A percentile compares a stretch with the other conserved stretches of the same genome.
phyloP scores from a whole-genome alignment of 2,329 filamentous ascomycete species.

The Emergomyces africanus region DNA sequence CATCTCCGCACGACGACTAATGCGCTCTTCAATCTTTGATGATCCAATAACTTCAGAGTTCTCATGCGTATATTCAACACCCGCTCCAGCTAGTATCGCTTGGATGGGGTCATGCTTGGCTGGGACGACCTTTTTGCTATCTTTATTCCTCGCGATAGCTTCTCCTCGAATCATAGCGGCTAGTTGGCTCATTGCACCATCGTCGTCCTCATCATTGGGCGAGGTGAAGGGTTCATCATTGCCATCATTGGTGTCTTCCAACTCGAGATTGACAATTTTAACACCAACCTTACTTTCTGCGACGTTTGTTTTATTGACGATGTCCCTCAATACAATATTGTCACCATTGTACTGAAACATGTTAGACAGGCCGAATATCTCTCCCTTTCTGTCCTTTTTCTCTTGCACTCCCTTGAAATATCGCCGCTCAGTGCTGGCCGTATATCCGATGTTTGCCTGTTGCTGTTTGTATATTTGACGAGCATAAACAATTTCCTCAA shows the following conservation, averaged over 20 bases:
- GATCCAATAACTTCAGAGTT: constrained; percentile 91
- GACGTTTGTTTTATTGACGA: constrained; percentile 96
- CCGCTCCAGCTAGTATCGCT: constrained; percentile 75
- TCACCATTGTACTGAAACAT: constrained; percentile 72
- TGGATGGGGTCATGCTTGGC: constrained; percentile 59
- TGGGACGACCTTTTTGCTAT: constrained; percentile 21
- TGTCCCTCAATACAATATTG: constrained; percentile 74
- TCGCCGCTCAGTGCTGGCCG: constrained; percentile 75
- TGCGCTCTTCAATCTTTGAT: constrained; percentile 76
- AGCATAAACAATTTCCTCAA: constrained; percentile 95
- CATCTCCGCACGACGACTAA: constrained; percentile 61
- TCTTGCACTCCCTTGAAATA: constrained; percentile 96
- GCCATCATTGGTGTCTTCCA: constrained; percentile 46
- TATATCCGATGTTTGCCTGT: constrained; percentile 95
- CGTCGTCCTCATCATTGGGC: constrained; percentile 41
- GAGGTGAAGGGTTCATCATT: constrained; percentile 15
- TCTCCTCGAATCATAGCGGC: constrained; percentile 47
- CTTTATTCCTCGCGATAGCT: constrained; percentile 24
- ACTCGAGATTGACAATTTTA: constrained; percentile 61
- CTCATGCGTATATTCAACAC: constrained; percentile 91
- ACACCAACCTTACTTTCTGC: constrained; percentile 85
- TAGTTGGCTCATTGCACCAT: constrained; percentile 60
- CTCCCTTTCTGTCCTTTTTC: constrained; percentile 67
- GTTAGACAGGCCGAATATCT: constrained; percentile 85
- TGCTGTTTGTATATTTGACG: constrained; percentile 98